A percentile compares a stretch with the other conserved stretches of the same genome.
phyloP scores from a whole-genome alignment of 1,284 basidiomycete species.

The Fomitopsis schrenkii region DNA sequence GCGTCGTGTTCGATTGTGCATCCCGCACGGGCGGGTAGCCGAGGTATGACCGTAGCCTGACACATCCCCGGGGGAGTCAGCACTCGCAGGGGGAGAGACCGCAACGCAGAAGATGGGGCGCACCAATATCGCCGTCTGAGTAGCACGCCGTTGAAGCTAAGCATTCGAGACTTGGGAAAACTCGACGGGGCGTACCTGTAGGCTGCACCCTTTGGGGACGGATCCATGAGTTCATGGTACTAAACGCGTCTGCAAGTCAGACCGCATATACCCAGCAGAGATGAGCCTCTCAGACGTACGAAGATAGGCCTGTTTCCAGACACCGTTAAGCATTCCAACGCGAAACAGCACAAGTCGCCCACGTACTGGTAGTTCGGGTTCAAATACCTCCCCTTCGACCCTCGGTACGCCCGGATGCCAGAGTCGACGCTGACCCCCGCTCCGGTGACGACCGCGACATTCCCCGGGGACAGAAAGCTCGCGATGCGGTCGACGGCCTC shows the following conservation, averaged over 20 bases:
- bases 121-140: slow-evolving; percentile 74
- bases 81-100: no score
- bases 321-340: slow-evolving; percentile 53
- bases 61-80: neutral
- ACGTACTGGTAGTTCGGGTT: slow-evolving; percentile 89
- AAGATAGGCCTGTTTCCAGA: slow-evolving; percentile 25
- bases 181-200: slow-evolving; percentile 48
- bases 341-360: neutral
- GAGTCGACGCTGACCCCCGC: slow-evolving; percentile 92
- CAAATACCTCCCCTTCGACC: slow-evolving; percentile 80
- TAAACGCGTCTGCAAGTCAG: slow-evolving; percentile 21
- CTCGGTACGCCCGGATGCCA: slow-evolving; percentile 86
- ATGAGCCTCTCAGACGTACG: slow-evolving; percentile 12
- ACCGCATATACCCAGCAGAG: neutral
- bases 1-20: slow-evolving; percentile 81
- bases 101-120: slow-evolving; percentile 7
- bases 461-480: slow-evolving; percentile 63
- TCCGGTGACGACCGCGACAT: slow-evolving; percentile 76
- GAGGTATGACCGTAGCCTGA: slow-evolving; percentile 79
- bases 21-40: slow-evolving; percentile 81
- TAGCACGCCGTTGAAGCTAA: neutral
- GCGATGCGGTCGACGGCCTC: slow-evolving; percentile 65
- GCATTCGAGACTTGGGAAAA: neutral
- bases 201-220: slow-evolving; percentile 56
- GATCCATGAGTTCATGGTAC: slow-evolving; percentile 81